Evolutionary conservation across 306 rosid genomes (phyloP).

Genomic region (Pyrus betulifolia): DNA sequence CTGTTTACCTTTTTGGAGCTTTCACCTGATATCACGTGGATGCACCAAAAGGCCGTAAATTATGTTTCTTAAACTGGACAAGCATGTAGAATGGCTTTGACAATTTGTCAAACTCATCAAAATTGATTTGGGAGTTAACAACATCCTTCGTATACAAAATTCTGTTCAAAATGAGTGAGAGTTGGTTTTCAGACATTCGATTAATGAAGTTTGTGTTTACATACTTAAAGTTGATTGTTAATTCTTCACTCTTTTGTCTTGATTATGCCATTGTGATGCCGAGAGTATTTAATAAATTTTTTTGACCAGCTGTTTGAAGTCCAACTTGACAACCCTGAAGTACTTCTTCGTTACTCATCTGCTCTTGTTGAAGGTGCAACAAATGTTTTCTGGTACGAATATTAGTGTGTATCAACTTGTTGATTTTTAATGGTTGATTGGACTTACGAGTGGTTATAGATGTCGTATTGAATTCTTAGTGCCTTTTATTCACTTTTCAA

Average conservation of each 20-base stretch:
- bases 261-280: slow-evolving; percentile 1
- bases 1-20: not conserved
- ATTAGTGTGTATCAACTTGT: not conserved
- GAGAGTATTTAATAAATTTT: slow-evolving; percentile 7
- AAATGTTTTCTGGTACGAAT: slow-evolving; percentile 83
- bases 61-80: not conserved
- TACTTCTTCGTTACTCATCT: slow-evolving; percentile 90
- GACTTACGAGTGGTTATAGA: not conserved
- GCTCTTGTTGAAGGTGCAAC: slow-evolving; percentile 98
- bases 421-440: not conserved
- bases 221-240: not conserved
- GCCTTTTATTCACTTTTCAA: not conserved
- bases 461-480: not conserved
- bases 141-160: not conserved
- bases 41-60: not conserved
- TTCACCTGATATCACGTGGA: not conserved
- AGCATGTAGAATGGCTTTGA: not conserved
- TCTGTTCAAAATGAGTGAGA: not conserved
- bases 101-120: not conserved
- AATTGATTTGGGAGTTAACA: not conserved
- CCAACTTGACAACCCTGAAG: slow-evolving; percentile 72
- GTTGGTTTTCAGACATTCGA: not conserved
- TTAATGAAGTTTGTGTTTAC: not conserved
- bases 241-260: slow-evolving; percentile 11
- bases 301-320: slow-evolving; percentile 80